phyloP scores from a whole-genome alignment of 1,284 basidiomycete species.

The Wolfiporia cocos region DNA sequence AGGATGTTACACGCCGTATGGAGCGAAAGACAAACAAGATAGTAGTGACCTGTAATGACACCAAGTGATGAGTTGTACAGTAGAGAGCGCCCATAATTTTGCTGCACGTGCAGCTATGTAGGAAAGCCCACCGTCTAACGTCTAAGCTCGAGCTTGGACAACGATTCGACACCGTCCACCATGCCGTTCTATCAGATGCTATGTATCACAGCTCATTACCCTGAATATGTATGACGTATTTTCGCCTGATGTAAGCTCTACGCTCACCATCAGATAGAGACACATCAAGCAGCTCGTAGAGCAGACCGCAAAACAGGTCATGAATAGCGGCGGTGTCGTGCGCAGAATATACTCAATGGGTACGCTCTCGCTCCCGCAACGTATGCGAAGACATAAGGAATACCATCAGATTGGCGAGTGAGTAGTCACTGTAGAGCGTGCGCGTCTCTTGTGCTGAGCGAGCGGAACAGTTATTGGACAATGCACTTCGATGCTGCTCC shows the following conservation, averaged over 20 bases:
- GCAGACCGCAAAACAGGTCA: constrained; percentile 67
- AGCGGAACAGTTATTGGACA: constrained; percentile 70
- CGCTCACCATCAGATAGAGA: constrained; percentile 35
- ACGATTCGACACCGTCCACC: constrained; percentile 3
- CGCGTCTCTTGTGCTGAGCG: constrained; percentile 1
- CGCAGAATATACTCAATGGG: constrained; percentile 76
- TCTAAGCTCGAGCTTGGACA: not conserved
- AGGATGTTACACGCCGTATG: too few relatives aligned
- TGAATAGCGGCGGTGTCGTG: constrained; percentile 78
- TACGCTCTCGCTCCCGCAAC: constrained; percentile 66
- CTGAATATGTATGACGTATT: constrained; percentile 52
- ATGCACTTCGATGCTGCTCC: constrained; percentile 88
- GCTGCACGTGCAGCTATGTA: not conserved
- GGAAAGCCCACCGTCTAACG: not conserved
- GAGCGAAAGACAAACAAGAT: too few relatives aligned
- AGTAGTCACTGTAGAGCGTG: constrained; percentile 30
- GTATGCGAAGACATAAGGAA: constrained; percentile 66
- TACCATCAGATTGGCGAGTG: constrained; percentile 72
- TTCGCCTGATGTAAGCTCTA: not conserved
- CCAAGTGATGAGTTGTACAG: too few relatives aligned
- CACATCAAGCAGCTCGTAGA: constrained; percentile 75
- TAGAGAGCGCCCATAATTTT: too few relatives aligned
- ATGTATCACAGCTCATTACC: constrained; percentile 70
- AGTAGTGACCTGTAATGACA: too few relatives aligned
- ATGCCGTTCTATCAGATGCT: constrained; percentile 84